Conservation (phyloP, 176 grass and related monocot species). For the Rhynchospora tenuis region DNA sequence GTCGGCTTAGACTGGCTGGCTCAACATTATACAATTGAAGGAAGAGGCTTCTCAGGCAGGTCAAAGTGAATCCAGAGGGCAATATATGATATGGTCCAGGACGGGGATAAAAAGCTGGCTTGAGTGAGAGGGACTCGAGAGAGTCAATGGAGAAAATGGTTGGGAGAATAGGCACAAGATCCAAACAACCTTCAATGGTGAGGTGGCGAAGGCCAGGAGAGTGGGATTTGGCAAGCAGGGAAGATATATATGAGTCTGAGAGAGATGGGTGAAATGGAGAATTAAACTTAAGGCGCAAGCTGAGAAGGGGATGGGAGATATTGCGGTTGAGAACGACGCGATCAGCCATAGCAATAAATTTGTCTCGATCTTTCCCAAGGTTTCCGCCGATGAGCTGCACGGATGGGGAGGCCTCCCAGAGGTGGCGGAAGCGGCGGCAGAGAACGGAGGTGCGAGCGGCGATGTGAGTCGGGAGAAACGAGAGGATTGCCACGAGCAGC, state of each 20-base stretch:
- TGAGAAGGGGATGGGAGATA: background rate
- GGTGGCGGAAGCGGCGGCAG: background rate
- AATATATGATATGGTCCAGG: background rate
- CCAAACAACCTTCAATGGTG: background rate
- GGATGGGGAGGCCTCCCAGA: background rate
- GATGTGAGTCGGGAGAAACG: background rate
- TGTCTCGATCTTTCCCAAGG: background rate
- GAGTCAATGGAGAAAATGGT: background rate
- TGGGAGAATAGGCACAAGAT: background rate
- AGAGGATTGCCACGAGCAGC: background rate
- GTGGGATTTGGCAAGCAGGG: background rate
- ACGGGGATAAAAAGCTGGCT: background rate
- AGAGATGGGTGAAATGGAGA: background rate
- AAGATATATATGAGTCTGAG: background rate
- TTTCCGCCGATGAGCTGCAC: too few relatives aligned
- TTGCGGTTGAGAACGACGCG: background rate
- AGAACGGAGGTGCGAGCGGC: background rate
- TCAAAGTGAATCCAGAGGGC: background rate
- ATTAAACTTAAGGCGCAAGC: background rate
- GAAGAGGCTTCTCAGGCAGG: background rate
- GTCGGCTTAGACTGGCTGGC: background rate
- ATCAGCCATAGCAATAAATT: background rate
- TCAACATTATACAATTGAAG: background rate
- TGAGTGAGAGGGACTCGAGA: background rate
- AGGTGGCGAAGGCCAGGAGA: background rate